Percentiles rank a stretch among this genome's conserved stretches.
phyloP scores from a whole-genome alignment of 768 basidiomycete species.

The Cytidiella melzeri region DNA sequence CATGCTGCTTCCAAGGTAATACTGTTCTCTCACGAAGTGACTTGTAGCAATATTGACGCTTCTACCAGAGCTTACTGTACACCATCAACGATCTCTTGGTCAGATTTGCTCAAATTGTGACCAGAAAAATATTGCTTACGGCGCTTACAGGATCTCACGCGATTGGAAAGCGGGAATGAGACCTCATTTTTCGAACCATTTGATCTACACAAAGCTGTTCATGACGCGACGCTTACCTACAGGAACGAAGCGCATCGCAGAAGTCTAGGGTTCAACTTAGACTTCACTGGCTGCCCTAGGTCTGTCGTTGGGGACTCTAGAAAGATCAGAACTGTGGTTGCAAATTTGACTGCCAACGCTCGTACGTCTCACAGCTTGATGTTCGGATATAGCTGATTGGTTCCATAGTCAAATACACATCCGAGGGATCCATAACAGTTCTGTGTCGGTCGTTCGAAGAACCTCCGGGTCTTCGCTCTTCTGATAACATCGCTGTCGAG shows the following conservation, averaged over 20 bases:
- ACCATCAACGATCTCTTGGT: conserved; percentile 80
- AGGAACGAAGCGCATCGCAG: conserved; percentile 59
- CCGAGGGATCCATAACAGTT: conserved; percentile 52
- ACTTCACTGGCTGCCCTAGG: conserved; percentile 47
- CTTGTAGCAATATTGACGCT: neutral
- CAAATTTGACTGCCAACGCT: conserved; percentile 74
- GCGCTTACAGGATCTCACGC: conserved; percentile 56
- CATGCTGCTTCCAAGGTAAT: conserved; percentile 74
- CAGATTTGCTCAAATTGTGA: conserved; percentile 3
- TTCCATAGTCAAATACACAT: conserved; percentile 63
- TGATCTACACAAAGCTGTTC: conserved; percentile 52
- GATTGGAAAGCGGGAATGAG: conserved; percentile 69
- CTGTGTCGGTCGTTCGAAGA: conserved; percentile 47
- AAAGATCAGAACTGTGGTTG: conserved; percentile 71
- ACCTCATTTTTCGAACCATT: conserved; percentile 76
- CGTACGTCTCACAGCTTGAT: conserved; percentile 34
- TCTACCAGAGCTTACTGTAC: conserved; percentile 56
- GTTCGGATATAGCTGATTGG: neutral
- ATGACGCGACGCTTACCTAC: conserved; percentile 59
- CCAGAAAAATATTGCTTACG: neutral
- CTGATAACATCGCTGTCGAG: conserved; percentile 52
- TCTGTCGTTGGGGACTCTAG: conserved; percentile 64
- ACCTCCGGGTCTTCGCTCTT: conserved; percentile 41
- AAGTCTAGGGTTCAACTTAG: conserved; percentile 51
- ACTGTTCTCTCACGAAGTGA: neutral